Evolutionary conservation across 2,329 filamentous ascomycete species (phyloP).

Genomic region (Sclerotinia minor): DNA sequence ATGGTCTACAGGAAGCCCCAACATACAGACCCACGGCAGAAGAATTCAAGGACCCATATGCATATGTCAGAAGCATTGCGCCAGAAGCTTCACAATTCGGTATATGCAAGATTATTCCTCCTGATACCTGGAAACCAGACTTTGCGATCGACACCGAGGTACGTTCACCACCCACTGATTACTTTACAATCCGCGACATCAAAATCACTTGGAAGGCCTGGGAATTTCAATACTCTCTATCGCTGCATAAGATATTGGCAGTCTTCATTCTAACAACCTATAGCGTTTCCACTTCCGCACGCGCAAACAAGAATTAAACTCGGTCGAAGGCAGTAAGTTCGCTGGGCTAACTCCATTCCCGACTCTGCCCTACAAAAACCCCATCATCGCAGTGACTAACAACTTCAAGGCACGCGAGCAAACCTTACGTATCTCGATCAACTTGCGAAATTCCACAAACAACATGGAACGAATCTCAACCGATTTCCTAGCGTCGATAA

Average conservation of each 20-base stretch:
- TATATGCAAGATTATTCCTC: constrained; percentile 93
- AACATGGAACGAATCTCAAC: constrained; percentile 90
- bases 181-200: background rate
- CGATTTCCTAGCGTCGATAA: constrained; percentile 97
- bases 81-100: constrained; percentile 85
- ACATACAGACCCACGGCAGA: constrained; percentile 88
- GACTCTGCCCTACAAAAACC: background rate
- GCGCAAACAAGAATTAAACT: constrained; percentile 93
- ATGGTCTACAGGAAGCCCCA: constrained; percentile 84
- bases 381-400: constrained; percentile 33
- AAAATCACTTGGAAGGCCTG: background rate
- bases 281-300: constrained; percentile 97
- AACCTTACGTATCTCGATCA: constrained; percentile 96
- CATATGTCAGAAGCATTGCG: constrained; percentile 89
- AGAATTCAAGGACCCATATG: constrained; percentile 91
- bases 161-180: constrained; percentile 33
- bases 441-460: constrained; percentile 93
- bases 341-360: constrained; percentile 20
- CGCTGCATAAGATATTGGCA: background rate
- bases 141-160: constrained; percentile 98
- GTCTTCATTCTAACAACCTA: constrained; percentile 36
- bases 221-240: background rate
- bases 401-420: constrained; percentile 74
- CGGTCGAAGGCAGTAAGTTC: constrained; percentile 90
- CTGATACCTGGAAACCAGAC: constrained; percentile 87